Percentiles rank a stretch among this genome's conserved stretches.
Conservation (phyloP, 345 rosid species). For the Syzygium jambos region DNA sequence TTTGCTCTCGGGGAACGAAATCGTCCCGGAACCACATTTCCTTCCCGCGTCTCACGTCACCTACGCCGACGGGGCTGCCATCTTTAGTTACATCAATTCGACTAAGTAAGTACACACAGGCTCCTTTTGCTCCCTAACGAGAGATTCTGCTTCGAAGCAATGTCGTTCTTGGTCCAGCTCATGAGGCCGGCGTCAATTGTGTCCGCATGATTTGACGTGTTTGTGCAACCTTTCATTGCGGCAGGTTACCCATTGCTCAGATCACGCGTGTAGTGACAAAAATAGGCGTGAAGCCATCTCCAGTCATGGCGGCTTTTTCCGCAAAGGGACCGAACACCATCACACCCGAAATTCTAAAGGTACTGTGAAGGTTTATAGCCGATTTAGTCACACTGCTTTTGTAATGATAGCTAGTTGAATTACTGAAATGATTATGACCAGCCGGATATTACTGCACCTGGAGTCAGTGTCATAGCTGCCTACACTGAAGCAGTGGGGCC, state of each 20-base stretch:
- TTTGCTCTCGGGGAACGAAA: conserved; percentile 31
- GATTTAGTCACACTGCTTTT: not conserved
- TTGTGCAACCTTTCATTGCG: not conserved
- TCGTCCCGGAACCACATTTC: conserved; percentile 55
- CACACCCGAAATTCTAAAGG: conserved; percentile 69
- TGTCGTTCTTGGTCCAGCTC: too few relatives aligned
- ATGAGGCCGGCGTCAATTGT: not conserved
- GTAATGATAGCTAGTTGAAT: not conserved
- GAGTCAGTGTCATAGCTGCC: conserved; percentile 81
- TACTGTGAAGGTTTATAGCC: not conserved
- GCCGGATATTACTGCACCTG: conserved; percentile 92
- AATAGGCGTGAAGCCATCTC: conserved; percentile 48
- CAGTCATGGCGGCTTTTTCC: conserved; percentile 76
- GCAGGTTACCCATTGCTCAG: conserved; percentile 50
- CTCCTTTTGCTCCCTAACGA: too few relatives aligned
- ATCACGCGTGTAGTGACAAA: conserved; percentile 31
- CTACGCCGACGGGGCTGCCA: conserved; percentile 35
- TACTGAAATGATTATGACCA: conserved; percentile 5
- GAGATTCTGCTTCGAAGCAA: too few relatives aligned
- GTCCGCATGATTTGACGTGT: not conserved
- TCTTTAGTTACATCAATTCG: conserved; percentile 41
- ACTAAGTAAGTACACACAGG: conserved; percentile 24
- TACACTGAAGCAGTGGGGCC: conserved; percentile 51
- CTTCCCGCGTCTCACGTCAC: conserved; percentile 73
- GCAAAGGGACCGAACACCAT: conserved; percentile 65